Evolutionary conservation across 441 rosid genomes (phyloP).

Genomic region (Erodium texanum): DNA sequence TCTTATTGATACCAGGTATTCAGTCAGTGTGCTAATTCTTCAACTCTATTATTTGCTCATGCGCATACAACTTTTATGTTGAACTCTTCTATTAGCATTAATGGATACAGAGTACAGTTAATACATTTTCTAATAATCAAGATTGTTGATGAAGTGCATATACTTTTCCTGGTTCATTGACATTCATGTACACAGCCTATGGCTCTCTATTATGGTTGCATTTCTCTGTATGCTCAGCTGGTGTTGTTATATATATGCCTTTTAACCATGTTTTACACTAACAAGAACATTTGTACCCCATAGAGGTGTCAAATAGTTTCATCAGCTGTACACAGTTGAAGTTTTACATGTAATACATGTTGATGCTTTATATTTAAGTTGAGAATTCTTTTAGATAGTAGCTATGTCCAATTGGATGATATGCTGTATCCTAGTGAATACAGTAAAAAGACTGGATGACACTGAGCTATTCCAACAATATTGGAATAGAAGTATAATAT

Average conservation of each 20-base stretch:
- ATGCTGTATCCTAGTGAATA: background rate
- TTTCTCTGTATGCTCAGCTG: background rate
- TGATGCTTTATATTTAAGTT: background rate
- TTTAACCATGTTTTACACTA: slow-evolving; percentile 1
- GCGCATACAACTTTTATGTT: background rate
- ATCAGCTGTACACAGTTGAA: too few species aligned
- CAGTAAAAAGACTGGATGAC: background rate
- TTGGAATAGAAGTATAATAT: too few species aligned
- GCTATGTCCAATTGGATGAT: background rate
- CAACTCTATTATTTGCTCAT: slow-evolving; percentile 2
- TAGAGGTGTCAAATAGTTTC: too few species aligned
- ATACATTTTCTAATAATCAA: background rate
- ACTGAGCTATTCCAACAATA: background rate
- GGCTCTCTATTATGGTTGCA: background rate
- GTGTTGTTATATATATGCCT: background rate
- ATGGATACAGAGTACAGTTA: background rate
- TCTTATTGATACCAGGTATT: slow-evolving; percentile 77
- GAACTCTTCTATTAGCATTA: background rate
- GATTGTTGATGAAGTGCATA: slow-evolving; percentile 1
- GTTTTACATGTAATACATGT: background rate
- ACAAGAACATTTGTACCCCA: too few species aligned
- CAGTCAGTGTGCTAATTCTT: background rate
- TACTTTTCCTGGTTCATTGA: slow-evolving; percentile 2
- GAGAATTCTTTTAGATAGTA: background rate
- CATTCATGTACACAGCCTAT: background rate